phyloP scores from a whole-genome alignment of 1,139 yeast genomes.

The Yamadazyma membranifaciens region DNA sequence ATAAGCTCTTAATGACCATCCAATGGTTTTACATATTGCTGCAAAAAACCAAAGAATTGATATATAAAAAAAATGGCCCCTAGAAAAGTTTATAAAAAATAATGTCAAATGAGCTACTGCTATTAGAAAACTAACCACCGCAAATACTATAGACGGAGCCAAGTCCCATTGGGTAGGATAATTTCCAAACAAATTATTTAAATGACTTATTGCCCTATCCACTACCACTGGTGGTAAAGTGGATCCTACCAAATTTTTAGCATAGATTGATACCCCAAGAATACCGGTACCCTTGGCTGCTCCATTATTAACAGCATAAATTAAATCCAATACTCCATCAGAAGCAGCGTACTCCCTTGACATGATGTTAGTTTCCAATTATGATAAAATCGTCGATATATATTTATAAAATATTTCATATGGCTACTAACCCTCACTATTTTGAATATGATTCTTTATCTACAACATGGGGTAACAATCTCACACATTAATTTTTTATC shows the following conservation, averaged over 20 bases:
- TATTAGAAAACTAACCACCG: slow-evolving; percentile 52
- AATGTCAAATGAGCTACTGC: slow-evolving; percentile 47
- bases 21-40: slow-evolving; percentile 52
- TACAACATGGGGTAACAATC: not conserved
- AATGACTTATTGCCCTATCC: slow-evolving; percentile 33
- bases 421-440: not conserved
- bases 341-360: slow-evolving; percentile 10
- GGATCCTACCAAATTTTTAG: slow-evolving; percentile 14
- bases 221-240: slow-evolving; percentile 37
- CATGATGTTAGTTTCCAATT: not conserved
- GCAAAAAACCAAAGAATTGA: slow-evolving; percentile 57
- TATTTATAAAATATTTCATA: not conserved
- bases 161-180: slow-evolving; percentile 57
- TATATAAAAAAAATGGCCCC: slow-evolving; percentile 67
- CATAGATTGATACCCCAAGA: slow-evolving; percentile 2
- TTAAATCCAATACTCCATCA: slow-evolving; percentile 14
- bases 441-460: too few relatives aligned
- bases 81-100: slow-evolving; percentile 47
- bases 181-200: slow-evolving; percentile 62
- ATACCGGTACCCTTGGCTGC: slow-evolving; percentile 16
- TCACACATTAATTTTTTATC: too few relatives aligned
- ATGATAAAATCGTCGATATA: not conserved
- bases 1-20: slow-evolving; percentile 56
- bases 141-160: slow-evolving; percentile 62
- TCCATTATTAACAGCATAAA: slow-evolving; percentile 15